Base-by-base conservation (phyloP, 2,329 filamentous ascomycete species). In the Penicillium sp. region DNA sequence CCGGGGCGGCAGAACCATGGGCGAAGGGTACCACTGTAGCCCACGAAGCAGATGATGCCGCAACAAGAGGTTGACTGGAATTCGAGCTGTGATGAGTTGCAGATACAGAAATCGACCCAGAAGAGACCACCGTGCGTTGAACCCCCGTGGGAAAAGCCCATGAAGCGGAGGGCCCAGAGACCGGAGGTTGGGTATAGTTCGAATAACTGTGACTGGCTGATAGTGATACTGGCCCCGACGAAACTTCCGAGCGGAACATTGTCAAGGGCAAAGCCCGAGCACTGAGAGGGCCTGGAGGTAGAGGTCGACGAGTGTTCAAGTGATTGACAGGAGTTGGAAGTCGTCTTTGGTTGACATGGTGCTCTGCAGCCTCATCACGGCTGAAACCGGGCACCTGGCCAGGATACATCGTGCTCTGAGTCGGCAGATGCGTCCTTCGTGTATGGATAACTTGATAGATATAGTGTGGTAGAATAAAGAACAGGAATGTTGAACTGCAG, bases 301-400 rank as follows among this genome's bases (percentile, higher is more conserved):
- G 8, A 49, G 45, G 26, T 30, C 45, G 45, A 49, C n/a, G 26
- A n/a, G 24, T 49, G 24, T 30, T 30, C 7, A 30, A 49, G 17
- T 30, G 45, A 49, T 49, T 49, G 45, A 49, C 26, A 49, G 45
- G 45, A 49, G 26, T 30, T n/a, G 45, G 45, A 5, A 49, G 26
- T 49, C 45, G 45, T 49, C 45, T 49, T 30, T 30, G 15, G 17
- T 49, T 19, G 15, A 30, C 15, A 15, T 33, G 12, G n/a, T 13
- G n/a, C 17, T 4, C 22, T 2, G 12, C 49, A 35, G 30, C 35
- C n/a, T 51, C 28, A 9, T 51, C 49, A 33, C 7, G 5, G 4
- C 28, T 33, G 28, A 15, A 15, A 3, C 22, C 30, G 7, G 49
- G 13, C 12, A n/a, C 10, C 28, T 10, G 17, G 30, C 49, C 24